Percentiles rank a stretch among this genome's conserved stretches.
These are phyloP conservation scores for Lachancea sp. DNA, from an alignment of 805 yeast genomes.

Conservation along the genomic window DNA sequence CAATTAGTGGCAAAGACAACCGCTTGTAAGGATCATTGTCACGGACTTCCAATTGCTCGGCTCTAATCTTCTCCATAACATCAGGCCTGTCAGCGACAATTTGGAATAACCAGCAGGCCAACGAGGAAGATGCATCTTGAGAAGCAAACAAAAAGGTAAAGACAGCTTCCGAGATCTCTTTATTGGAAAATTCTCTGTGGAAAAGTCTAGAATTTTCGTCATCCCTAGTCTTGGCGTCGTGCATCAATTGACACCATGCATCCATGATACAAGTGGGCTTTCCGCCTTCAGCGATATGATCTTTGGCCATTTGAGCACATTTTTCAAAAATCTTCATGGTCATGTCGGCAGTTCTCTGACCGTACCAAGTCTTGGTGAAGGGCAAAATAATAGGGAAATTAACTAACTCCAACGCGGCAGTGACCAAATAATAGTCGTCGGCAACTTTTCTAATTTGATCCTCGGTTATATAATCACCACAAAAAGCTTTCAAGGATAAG, in stretches of 20 bases:
- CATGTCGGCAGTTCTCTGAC: slow-evolving; percentile 85
- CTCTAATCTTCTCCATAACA: slow-evolving; percentile 75
- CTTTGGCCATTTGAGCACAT: slow-evolving; percentile 86
- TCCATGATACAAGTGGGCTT: slow-evolving; percentile 87
- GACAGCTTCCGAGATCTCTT: slow-evolving; percentile 91
- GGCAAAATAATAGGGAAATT: slow-evolving; percentile 97
- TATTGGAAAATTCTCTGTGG: slow-evolving; percentile 79
- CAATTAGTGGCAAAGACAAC: slow-evolving; percentile 67
- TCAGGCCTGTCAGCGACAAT: slow-evolving; percentile 94
- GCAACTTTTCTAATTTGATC: slow-evolving; percentile 84
- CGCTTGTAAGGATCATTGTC: slow-evolving; percentile 60
- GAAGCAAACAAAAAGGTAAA: slow-evolving; percentile 96
- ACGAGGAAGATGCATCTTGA: slow-evolving; percentile 95
- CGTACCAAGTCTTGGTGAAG: slow-evolving; percentile 97
- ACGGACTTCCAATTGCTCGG: slow-evolving; percentile 84
- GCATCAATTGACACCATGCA: slow-evolving; percentile 87
- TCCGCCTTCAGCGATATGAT: slow-evolving; percentile 70
- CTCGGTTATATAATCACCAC: slow-evolving; percentile 91
- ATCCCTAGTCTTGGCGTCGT: slow-evolving; percentile 48
- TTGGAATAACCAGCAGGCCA: slow-evolving; percentile 98
- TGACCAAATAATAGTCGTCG: slow-evolving; percentile 85
- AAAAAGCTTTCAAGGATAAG: slow-evolving; percentile 82
- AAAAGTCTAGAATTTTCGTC: slow-evolving; percentile 50
- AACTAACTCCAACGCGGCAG: slow-evolving; percentile 94
- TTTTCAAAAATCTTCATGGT: slow-evolving; percentile 86